Percentiles rank a stretch among this genome's conserved stretches.
phyloP scores from a whole-genome alignment of 495 filamentous ascomycete genomes.

The Penicillium mononematosum region DNA sequence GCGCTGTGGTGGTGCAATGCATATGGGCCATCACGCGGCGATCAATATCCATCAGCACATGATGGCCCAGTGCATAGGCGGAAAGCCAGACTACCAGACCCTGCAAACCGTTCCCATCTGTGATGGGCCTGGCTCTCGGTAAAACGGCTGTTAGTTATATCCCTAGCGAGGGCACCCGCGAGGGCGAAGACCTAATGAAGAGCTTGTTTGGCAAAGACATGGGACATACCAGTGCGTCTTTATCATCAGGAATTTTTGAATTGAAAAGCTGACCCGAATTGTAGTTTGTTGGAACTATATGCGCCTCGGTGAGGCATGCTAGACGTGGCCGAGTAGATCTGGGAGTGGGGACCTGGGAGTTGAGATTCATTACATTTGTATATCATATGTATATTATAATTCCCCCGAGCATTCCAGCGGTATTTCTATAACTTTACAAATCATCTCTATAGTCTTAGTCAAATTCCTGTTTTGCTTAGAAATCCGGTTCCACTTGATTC shows the following conservation, averaged over 20 bases:
- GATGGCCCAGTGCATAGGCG: slow-evolving; percentile 31
- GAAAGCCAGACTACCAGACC: slow-evolving; percentile 41
- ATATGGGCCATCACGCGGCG: slow-evolving; percentile 60
- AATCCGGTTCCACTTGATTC: slow-evolving; percentile 26
- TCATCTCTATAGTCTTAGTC: no score
- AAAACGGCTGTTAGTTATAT: slow-evolving; percentile 62
- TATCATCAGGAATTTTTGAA: not conserved
- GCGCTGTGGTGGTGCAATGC: slow-evolving; percentile 66
- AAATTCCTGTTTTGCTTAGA: slow-evolving; percentile 11
- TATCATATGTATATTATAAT: no score
- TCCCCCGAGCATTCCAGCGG: no score
- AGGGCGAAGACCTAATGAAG: slow-evolving; percentile 58
- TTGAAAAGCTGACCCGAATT: slow-evolving; percentile 18
- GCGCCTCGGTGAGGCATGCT: slow-evolving; percentile 38
- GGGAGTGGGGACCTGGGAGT: not conserved
- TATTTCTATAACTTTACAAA: no score
- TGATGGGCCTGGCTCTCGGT: slow-evolving; percentile 66
- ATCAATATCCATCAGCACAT: slow-evolving; percentile 62
- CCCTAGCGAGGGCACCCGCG: slow-evolving; percentile 45
- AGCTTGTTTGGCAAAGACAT: slow-evolving; percentile 65
- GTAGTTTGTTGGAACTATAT: slow-evolving; percentile 59
- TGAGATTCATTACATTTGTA: slow-evolving; percentile 3
- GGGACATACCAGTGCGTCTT: slow-evolving; percentile 52
- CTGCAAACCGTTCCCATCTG: slow-evolving; percentile 54
- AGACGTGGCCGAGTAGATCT: slow-evolving; percentile 1